Evolutionary conservation across 2,329 filamentous ascomycete species (phyloP), one percentile per base, ranked within the genome.

Genomic region (Colletotrichum endophyticum): DNA sequence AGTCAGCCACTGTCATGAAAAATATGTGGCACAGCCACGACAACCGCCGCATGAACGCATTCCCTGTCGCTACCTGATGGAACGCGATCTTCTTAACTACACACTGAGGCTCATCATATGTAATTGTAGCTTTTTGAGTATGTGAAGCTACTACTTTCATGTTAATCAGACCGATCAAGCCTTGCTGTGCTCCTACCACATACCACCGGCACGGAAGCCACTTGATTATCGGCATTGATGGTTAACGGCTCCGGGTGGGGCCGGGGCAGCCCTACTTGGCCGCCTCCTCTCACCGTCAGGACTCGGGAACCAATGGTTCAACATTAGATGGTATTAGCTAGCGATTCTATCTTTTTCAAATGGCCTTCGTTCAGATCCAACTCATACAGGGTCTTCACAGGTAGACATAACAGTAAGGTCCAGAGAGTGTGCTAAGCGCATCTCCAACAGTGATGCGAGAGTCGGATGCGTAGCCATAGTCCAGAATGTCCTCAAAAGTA

Each of bases 391-490:
- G 3, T 12, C 7, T 22, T 72, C 25, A 73, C 22, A 70, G 22
- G 53, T 82, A 84, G 1, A 78, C 78, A 49, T 82, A 83, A 56
- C 80, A 84, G 57, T 82, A 82, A 2, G 80, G 82, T 5, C 75
- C 75, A 5, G 36, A 28, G 2, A 76, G 66, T 22, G 79, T 78
- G 64, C 81, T 82, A 73, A 82, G 79, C 11, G 82, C 61, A 36
- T 83, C 80, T 15, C 77, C 79, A 44, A 80, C 78, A 7, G 75
- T 77, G 6, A 73, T 68, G n/a, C 61, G 19, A 6, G 61, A 22
- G 9, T 78, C 80, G 5, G 78, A 78, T 6, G 81, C 80, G 32
- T 78, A 81, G 12, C 78, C 78, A 13, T 79, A 76, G 63, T 80
- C 77, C 11, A 82, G 36, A 5, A 78, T 49, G 53, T 81, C 80